Base-by-base conservation (phyloP, 495 filamentous ascomycete genomes). In the Penicillium goetzii region DNA sequence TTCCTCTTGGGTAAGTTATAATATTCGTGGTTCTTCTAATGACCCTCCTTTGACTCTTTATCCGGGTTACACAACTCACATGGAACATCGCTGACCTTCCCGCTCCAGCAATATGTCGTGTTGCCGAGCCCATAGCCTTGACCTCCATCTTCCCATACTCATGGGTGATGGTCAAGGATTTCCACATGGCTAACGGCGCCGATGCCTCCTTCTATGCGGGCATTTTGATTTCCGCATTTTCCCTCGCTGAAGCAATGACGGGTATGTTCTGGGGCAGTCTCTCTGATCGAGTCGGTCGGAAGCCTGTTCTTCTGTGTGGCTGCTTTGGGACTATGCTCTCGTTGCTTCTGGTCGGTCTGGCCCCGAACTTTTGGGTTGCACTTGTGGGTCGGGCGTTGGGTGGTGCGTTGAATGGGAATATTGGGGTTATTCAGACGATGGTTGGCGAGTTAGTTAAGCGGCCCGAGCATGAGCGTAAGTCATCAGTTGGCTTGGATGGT, bases 371-470 rank as follows among this genome's bases (percentile, higher is more conserved):
- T 65, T 91, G 90, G 88, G 72, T 90, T 50, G 92, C 92, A 7
- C 76, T 96, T 43, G 59, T 82, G 38, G 93, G 91, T 17, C 81
- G 93, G 61, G 83, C 86, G n/a, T 74, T 96, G 8, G 92, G 90
- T 14, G 93, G 93, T 25, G 76, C 89, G 5, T 78, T 97, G 45
- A 96, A 96, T 78, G 92, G 92, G 45, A 96, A 96, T 65, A 89
- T 94, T 68, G 92, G 89, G 11, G 91, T 96, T 34, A 92, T 96
- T 61, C 91, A 94, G 73, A 94, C 91, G n/a, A 94, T 94, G 90
- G 91, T 96, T 25, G 91, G 88, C 23, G 92, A 96, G 71, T 67
- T 94, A 55, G 89, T 94, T 49, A 87, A 81, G 23, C 87, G 88
- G 34, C 90, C 90, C 3, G 88, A 92, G 68, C 90, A 95, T 78